These are phyloP conservation scores for Leishmania turanica DNA, from an alignment of 208 protist genomes.

Conservation along the genomic window DNA sequence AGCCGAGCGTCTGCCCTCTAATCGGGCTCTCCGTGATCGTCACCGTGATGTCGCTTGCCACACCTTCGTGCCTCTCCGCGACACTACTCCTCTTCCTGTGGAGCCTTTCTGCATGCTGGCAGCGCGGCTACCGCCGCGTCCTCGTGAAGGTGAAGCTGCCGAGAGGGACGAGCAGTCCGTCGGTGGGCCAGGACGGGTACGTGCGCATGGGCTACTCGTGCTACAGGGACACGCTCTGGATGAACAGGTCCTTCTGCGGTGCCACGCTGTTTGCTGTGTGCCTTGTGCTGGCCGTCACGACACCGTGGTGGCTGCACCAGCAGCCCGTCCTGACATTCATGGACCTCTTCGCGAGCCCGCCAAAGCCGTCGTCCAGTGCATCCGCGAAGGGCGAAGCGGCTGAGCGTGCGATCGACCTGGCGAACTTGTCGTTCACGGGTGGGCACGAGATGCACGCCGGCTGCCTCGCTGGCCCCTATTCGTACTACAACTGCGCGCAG, in stretches of 20 bases:
- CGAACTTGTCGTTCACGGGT: slow-evolving; percentile 33
- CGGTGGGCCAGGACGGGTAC: slow-evolving; percentile 4
- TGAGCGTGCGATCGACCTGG: background rate
- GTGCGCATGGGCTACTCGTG: slow-evolving; percentile 49
- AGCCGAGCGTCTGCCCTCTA: slow-evolving; percentile 16
- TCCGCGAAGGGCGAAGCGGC: background rate
- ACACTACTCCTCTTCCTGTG: slow-evolving; percentile 31
- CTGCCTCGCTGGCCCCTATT: slow-evolving; percentile 19
- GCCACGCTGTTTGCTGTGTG: slow-evolving; percentile 12
- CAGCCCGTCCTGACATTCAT: slow-evolving; percentile 34
- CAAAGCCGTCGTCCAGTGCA: background rate
- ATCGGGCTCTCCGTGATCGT: slow-evolving; percentile 6
- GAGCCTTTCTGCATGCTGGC: slow-evolving; percentile 39
- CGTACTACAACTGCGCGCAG: slow-evolving; percentile 28
- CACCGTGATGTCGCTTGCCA: slow-evolving; percentile 21
- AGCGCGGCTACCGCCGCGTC: slow-evolving; percentile 43
- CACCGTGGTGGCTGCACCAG: slow-evolving; percentile 36
- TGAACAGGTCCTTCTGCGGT: slow-evolving; percentile 29
- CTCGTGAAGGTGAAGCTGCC: slow-evolving; percentile 33
- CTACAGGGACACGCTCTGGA: slow-evolving; percentile 45
- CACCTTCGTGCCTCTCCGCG: slow-evolving; percentile 25
- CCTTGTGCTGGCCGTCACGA: slow-evolving; percentile 24
- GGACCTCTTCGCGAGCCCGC: slow-evolving; percentile 33
- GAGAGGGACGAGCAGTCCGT: background rate
- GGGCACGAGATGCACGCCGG: slow-evolving; percentile 22